Conservation (phyloP, 345 rosid genomes). For the Salix udensis region DNA sequence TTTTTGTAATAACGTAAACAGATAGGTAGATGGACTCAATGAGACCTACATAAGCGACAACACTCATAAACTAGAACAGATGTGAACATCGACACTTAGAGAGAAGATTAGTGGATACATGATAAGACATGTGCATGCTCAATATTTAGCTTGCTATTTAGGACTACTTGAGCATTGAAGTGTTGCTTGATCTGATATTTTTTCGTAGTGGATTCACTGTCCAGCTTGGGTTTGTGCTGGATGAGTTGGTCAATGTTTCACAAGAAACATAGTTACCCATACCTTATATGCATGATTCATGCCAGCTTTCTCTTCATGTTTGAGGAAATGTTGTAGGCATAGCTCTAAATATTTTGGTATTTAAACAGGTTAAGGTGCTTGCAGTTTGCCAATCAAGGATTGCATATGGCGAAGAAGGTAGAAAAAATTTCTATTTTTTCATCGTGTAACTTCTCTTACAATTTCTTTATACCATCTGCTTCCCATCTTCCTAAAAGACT, state of each 20-base stretch:
- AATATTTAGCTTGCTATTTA: not conserved
- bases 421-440: not conserved
- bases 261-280: not conserved
- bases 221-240: not conserved
- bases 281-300: not conserved
- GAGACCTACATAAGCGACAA: not conserved
- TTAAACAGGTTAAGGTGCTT: slow-evolving; percentile 63
- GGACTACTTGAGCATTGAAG: not conserved
- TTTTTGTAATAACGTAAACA: not conserved
- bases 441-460: not conserved
- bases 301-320: not conserved
- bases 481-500: not conserved
- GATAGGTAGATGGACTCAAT: not conserved
- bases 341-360: slow-evolving; percentile 2
- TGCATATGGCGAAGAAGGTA: slow-evolving; percentile 59
- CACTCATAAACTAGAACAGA: not conserved
- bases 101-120: not conserved
- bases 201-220: not conserved
- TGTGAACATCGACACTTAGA: not conserved
- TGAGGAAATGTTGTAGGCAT: not conserved
- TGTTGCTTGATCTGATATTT: not conserved
- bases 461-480: not conserved
- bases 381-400: slow-evolving; percentile 73
- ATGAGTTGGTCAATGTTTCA: not conserved
- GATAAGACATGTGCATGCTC: not conserved